Conservation (phyloP, 345 rosid genomes). For the Eucalyptus pauciflora region DNA sequence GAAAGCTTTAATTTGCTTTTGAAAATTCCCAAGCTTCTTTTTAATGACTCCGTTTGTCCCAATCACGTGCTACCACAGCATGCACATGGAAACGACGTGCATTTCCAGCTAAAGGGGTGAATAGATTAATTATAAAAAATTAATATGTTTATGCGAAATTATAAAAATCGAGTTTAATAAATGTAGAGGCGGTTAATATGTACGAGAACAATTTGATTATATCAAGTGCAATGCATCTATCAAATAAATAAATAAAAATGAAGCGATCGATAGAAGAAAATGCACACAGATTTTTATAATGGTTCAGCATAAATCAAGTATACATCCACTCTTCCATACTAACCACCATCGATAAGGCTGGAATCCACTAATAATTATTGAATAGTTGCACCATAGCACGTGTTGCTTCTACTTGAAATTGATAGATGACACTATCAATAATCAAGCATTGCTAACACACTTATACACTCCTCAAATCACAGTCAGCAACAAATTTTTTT, state of each 20-base stretch:
- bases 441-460: background rate
- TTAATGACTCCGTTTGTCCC: too few relatives aligned
- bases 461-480: background rate
- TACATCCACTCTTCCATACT: background rate
- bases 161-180: background rate
- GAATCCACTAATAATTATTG: background rate
- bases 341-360: background rate
- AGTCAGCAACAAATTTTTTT: accelerated
- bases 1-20: too few relatives aligned
- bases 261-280: background rate
- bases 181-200: background rate
- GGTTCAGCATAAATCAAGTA: accelerated
- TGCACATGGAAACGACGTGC: too few relatives aligned
- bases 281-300: background rate
- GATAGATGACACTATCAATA: background rate
- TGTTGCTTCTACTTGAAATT: background rate
- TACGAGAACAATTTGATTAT: background rate
- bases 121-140: too few relatives aligned
- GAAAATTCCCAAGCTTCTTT: too few relatives aligned
- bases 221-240: background rate
- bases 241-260: background rate
- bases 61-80: too few relatives aligned
- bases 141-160: too few relatives aligned
- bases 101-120: too few relatives aligned
- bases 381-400: background rate